Evolutionary conservation across 2,329 filamentous ascomycete species (phyloP).

Genomic region (Alternaria infectoria): DNA sequence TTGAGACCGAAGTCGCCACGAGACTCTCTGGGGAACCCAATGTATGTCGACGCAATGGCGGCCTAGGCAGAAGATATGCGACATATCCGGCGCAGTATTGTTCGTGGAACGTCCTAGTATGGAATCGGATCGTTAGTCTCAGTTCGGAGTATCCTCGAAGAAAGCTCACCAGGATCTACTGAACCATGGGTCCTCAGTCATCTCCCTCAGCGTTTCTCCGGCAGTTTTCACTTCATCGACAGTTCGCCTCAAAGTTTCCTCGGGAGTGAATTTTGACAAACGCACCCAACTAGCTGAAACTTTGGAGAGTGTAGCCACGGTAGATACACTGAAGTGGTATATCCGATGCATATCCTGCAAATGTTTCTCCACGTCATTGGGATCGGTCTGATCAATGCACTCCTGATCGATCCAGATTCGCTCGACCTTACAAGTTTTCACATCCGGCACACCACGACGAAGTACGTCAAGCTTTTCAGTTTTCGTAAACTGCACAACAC

Average conservation of each 20-base stretch:
- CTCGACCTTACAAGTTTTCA: no score
- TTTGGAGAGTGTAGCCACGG: not conserved
- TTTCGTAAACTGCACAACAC: not conserved
- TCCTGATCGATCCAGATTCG: not conserved
- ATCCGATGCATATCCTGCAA: not conserved
- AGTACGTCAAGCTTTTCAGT: no score
- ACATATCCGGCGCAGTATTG: not conserved
- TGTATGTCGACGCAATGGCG: no score
- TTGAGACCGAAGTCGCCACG: no score
- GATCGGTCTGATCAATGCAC: not conserved
- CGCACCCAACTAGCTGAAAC: not conserved
- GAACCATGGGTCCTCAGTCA: not conserved
- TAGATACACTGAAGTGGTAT: not conserved
- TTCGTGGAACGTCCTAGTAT: not conserved
- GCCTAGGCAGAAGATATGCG: not conserved
- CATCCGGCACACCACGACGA: no score
- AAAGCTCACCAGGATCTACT: not conserved
- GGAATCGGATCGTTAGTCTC: not conserved
- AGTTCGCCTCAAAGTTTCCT: no score
- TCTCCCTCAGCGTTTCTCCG: accelerated
- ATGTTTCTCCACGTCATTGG: not conserved
- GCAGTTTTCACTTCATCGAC: no score
- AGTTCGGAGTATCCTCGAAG: accelerated
- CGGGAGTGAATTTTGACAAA: no score
- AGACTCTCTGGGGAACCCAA: no score